Evolutionary conservation across 1,284 basidiomycete genomes (phyloP).

Genomic region (Blastosporella zonata): DNA sequence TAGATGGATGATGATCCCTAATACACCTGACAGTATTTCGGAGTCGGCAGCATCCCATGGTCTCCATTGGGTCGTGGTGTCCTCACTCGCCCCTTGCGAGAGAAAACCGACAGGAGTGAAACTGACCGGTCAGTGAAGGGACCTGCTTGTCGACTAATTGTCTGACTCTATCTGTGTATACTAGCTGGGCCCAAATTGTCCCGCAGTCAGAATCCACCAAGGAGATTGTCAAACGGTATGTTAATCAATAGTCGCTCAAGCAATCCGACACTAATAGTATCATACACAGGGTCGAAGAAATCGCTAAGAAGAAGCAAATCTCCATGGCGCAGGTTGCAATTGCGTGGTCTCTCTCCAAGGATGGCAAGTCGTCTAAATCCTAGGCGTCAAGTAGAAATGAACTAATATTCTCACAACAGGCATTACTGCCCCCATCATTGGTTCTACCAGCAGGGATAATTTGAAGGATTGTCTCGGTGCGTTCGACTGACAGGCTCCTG

Average conservation of each 20-base stretch:
- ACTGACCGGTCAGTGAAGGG: neutral
- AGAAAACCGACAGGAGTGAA: slow-evolving; percentile 1
- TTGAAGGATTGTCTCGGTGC: neutral
- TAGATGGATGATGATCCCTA: no score
- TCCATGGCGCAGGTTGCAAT: slow-evolving; percentile 60
- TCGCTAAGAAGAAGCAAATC: slow-evolving; percentile 47
- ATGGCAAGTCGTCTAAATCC: slow-evolving; percentile 17
- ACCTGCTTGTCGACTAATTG: neutral
- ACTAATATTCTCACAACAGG: no score
- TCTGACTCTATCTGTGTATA: neutral
- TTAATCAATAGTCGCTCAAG: neutral
- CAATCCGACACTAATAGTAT: neutral
- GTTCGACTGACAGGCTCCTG: neutral
- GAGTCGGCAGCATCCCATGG: slow-evolving; percentile 47
- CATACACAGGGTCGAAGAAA: slow-evolving; percentile 41
- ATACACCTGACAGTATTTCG: slow-evolving; percentile 36
- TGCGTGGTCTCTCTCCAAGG: slow-evolving; percentile 51
- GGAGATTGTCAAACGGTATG: neutral
- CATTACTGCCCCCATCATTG: neutral
- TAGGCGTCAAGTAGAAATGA: no score
- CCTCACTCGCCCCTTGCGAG: slow-evolving; percentile 35
- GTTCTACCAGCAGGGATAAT: neutral
- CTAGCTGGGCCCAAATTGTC: neutral
- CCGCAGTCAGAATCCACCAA: neutral
- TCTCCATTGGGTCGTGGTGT: slow-evolving; percentile 50